Conservation (phyloP, 1,284 basidiomycete species). For the Erythrobasidium hasegawianum region DNA sequence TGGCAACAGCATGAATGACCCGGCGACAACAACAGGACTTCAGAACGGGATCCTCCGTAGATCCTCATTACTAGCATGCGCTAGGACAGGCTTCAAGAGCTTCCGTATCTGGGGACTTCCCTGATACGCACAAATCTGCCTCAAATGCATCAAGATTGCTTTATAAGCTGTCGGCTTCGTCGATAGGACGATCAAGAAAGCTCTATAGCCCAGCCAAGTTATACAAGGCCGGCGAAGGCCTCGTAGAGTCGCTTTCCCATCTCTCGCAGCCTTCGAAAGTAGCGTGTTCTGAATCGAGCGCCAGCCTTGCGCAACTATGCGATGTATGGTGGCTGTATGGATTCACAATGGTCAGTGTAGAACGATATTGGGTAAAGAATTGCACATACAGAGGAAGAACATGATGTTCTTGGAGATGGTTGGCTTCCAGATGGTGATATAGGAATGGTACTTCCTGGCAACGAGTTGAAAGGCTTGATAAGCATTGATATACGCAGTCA, state of each 20-base stretch:
- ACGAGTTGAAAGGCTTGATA: conserved; percentile 81
- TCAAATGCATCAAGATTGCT: conserved; percentile 13
- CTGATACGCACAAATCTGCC: conserved; percentile 5
- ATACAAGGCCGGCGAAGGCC: conserved; percentile 51
- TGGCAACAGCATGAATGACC: neutral
- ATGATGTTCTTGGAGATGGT: conserved; percentile 43
- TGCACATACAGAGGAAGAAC: conserved; percentile 42
- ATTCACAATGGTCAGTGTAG: neutral
- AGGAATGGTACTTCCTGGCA: conserved; percentile 83
- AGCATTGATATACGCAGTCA: conserved; percentile 70
- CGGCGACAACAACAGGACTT: neutral
- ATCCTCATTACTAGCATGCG: conserved; percentile 16
- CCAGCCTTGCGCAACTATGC: conserved; percentile 59
- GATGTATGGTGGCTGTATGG: conserved; percentile 57
- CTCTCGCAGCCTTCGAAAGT: conserved; percentile 53
- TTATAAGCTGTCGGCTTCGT: conserved; percentile 57
- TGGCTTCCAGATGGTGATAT: conserved; percentile 63
- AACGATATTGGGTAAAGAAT: too few relatives aligned
- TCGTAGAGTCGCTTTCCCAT: conserved; percentile 54
- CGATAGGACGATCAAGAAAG: conserved; percentile 64
- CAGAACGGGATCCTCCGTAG: conserved; percentile 7
- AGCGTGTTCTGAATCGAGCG: conserved; percentile 56
- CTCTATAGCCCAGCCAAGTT: conserved; percentile 70
- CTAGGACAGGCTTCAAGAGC: conserved; percentile 15
- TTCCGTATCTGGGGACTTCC: neutral